Evolutionary conservation across 352 stramenopile genomes (phyloP), one percentile per base, ranked within the genome.

Genomic region (Phytopythium aichiense): DNA sequence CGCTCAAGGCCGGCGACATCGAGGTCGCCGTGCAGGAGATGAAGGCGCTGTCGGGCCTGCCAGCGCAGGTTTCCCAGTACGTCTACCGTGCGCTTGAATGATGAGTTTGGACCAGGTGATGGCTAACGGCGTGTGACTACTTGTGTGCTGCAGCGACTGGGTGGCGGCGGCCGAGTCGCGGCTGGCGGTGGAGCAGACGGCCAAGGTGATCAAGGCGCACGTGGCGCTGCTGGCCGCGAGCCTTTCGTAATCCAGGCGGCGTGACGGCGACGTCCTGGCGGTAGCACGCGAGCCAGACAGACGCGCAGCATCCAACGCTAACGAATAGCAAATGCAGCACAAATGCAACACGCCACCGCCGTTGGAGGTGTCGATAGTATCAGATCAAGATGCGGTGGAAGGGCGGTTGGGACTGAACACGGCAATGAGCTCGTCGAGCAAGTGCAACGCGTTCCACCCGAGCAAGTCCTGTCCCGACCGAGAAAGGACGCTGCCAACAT

Each of bases 151-250:
- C 16, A 81, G 69, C 35, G 85, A 94, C 67, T 94, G 85, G 85
- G 73, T 94, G 45, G 61, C 60, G 54, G 85, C 85, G 45, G 85
- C 85, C 1, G 81, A 94, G 58, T 79, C 80, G 51, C 81, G 85
- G 48, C 68, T 94, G 58, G 79, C 83, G 11, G 77, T 94, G 38
- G 85, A 94, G 63, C 85, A 94, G 67, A 92, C 85, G 2, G 76
- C 81, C 43, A 91, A 91, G 75, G 74, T 92, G 58, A 71, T 94
- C 49, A 94, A 94, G 72, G 84, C 85, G 25, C 85, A 94, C 61
- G 79, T 91, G 48, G 82, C 85, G 33, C 63, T 94, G 49, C 63
- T 94, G 33, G 85, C 85, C 20, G 85, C 81, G n/a, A 94, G 85
- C 68, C 89, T 82, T 53, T 92, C 85, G 23, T 94, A 87, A 71